Conservation (phyloP, 2,329 filamentous ascomycete genomes). For the Aspergillus bombycis region DNA sequence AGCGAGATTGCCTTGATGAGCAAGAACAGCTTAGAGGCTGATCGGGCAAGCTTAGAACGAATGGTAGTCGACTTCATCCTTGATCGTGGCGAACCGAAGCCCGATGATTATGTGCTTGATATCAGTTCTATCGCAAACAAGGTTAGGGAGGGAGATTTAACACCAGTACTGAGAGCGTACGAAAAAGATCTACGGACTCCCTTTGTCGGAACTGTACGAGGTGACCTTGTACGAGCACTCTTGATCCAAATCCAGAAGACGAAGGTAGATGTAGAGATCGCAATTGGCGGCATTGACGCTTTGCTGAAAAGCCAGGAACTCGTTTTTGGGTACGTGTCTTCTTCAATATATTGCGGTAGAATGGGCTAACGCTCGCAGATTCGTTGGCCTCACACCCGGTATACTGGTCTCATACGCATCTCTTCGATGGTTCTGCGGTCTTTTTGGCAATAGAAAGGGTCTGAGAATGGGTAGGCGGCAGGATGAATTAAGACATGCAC, state of each 20-base stretch:
- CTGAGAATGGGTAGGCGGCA: slow-evolving; percentile 66
- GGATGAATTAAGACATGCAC: slow-evolving; percentile 72
- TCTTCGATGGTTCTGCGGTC: slow-evolving; percentile 69
- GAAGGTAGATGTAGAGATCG: slow-evolving; percentile 96
- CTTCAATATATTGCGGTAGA: background rate
- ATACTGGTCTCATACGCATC: slow-evolving; percentile 82
- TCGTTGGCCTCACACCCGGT: slow-evolving; percentile 90
- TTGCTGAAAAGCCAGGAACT: slow-evolving; percentile 95
- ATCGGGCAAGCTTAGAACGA: slow-evolving; percentile 87
- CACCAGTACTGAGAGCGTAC: slow-evolving; percentile 86
- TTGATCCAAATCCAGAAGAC: slow-evolving; percentile 98
- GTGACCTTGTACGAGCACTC: slow-evolving; percentile 85
- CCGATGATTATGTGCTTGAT: slow-evolving; percentile 56
- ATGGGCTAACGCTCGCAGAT: slow-evolving; percentile 52
- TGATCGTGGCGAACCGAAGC: slow-evolving; percentile 68
- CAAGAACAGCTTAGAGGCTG: slow-evolving; percentile 84
- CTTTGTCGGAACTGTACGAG: slow-evolving; percentile 77
- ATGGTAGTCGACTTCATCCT: slow-evolving; percentile 97
- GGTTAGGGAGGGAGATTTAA: slow-evolving; percentile 89
- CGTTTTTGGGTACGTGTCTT: slow-evolving; percentile 69
- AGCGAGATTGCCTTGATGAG: slow-evolving; percentile 98
- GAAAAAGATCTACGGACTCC: slow-evolving; percentile 85
- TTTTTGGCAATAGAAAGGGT: slow-evolving; percentile 73
- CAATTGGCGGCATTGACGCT: slow-evolving; percentile 92
- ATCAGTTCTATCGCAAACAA: slow-evolving; percentile 74